Percentiles rank a stretch among this genome's conserved stretches.
These are phyloP conservation scores for Helichrysum umbraculigerum DNA, from an alignment of 129 eudicot species.

Conservation along the genomic window DNA sequence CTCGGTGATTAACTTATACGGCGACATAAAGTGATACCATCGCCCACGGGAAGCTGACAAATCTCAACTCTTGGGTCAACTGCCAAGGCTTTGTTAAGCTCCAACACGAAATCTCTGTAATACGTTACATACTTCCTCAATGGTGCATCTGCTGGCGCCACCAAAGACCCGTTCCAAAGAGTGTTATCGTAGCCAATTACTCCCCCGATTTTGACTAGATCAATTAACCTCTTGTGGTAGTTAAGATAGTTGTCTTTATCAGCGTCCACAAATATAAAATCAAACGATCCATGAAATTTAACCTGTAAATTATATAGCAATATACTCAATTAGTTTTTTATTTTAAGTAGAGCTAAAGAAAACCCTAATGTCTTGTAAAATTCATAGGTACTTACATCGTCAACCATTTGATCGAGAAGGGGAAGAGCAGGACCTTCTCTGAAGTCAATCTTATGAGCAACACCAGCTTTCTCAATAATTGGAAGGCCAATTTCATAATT, in stretches of 20 bases:
- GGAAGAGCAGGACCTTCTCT: slow-evolving; percentile 43
- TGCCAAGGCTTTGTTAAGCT: slow-evolving; percentile 35
- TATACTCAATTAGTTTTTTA: too few relatives aligned
- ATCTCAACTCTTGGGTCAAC: slow-evolving; percentile 26
- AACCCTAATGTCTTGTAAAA: background rate
- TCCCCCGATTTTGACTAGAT: slow-evolving; percentile 29
- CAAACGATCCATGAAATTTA: slow-evolving; percentile 29
- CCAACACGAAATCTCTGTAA: slow-evolving; percentile 38
- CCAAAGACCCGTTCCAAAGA: slow-evolving; percentile 36
- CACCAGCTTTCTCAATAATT: slow-evolving; percentile 38
- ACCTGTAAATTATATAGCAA: background rate
- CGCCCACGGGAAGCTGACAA: slow-evolving; percentile 29
- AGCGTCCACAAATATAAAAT: slow-evolving; percentile 37
- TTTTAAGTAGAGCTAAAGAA: too few relatives aligned
- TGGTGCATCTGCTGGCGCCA: slow-evolving; percentile 35
- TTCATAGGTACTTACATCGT: slow-evolving; percentile 14
- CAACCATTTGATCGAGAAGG: slow-evolving; percentile 32
- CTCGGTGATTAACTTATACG: slow-evolving; percentile 12
- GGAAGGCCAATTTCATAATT: slow-evolving; percentile 40
- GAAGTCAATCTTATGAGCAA: slow-evolving; percentile 40
- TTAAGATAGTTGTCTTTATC: slow-evolving; percentile 37
- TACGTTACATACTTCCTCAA: slow-evolving; percentile 28
- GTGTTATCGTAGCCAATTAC: slow-evolving; percentile 36
- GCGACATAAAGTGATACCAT: slow-evolving; percentile 22
- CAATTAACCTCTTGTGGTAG: slow-evolving; percentile 29